Conservation (phyloP, 805 yeast genomes). For the Ogataea philodendri region DNA sequence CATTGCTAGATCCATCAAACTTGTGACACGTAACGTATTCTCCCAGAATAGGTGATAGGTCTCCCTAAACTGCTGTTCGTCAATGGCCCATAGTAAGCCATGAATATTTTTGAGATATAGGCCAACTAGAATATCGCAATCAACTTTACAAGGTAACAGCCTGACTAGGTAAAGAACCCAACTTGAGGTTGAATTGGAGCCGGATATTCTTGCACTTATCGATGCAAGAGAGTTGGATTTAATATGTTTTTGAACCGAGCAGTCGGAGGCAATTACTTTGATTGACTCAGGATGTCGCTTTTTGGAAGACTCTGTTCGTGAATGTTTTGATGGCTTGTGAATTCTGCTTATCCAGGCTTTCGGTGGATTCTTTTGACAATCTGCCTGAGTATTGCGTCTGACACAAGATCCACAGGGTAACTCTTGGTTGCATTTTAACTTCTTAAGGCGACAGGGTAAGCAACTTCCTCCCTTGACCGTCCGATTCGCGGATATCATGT, state of each 20-base stretch:
- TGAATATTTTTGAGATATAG: constrained; percentile 12
- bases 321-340: too few relatives aligned
- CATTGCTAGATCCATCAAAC: constrained; percentile 10
- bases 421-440: constrained; percentile 15
- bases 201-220: neutral
- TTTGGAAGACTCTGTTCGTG: too few relatives aligned
- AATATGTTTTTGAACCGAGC: too few relatives aligned
- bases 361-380: constrained; percentile 33
- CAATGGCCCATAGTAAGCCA: constrained; percentile 4
- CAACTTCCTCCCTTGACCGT: constrained; percentile 13
- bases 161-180: constrained; percentile 14
- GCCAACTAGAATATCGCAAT: constrained; percentile 13
- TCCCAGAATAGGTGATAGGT: constrained; percentile 9
- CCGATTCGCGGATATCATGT: neutral
- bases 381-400: constrained; percentile 11
- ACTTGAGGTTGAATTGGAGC: neutral
- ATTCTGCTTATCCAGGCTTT: constrained; percentile 14
- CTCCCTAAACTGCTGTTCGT: constrained; percentile 13
- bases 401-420: constrained; percentile 16
- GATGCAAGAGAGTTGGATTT: too few relatives aligned
- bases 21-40: constrained; percentile 3
- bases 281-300: too few relatives aligned
- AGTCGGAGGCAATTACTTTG: too few relatives aligned
- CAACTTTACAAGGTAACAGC: constrained; percentile 10
- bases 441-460: constrained; percentile 9